Evolutionary conservation across 2,329 filamentous ascomycete species (phyloP).

Genomic region (Xylaria arbuscula): DNA sequence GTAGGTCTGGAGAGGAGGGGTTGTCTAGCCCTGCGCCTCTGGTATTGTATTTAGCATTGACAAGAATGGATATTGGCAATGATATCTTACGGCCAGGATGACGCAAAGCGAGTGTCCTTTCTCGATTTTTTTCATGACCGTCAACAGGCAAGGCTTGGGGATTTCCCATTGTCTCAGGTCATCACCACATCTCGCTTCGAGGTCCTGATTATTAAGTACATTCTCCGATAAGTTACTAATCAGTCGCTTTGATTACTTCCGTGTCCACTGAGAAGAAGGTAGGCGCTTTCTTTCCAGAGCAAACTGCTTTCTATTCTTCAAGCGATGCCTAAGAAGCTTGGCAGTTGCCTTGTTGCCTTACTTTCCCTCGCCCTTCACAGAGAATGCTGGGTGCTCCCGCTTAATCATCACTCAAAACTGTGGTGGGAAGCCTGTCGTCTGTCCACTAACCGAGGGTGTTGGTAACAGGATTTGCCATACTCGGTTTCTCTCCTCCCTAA

Average conservation of each 20-base stretch:
- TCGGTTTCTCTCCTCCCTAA: neutral
- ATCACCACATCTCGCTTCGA: neutral
- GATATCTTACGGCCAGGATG: neutral
- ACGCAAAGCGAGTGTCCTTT: slow-evolving; percentile 16
- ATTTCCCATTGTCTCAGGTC: neutral
- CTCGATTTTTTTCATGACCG: slow-evolving; percentile 4
- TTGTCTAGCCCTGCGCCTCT: neutral
- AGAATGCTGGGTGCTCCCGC: slow-evolving; percentile 18
- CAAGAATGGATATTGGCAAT: neutral
- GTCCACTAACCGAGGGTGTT: slow-evolving; percentile 1
- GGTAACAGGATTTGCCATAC: neutral
- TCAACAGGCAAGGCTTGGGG: neutral
- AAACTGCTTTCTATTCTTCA: slow-evolving; percentile 13
- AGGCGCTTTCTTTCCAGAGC: neutral
- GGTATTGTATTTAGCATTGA: neutral
- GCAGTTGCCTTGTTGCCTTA: slow-evolving; percentile 36
- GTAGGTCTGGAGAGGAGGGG: neutral
- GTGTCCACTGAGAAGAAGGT: slow-evolving; percentile 1
- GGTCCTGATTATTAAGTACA: slow-evolving; percentile 10
- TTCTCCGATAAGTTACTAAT: slow-evolving; percentile 10
- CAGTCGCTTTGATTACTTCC: slow-evolving; percentile 15
- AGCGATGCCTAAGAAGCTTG: slow-evolving; percentile 26
- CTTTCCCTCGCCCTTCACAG: slow-evolving; percentile 18
- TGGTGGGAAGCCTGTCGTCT: neutral
- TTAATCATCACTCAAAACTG: slow-evolving; percentile 7